Conservation (phyloP, 148 eudicot genomes). For the Vaccinium darrowii region DNA sequence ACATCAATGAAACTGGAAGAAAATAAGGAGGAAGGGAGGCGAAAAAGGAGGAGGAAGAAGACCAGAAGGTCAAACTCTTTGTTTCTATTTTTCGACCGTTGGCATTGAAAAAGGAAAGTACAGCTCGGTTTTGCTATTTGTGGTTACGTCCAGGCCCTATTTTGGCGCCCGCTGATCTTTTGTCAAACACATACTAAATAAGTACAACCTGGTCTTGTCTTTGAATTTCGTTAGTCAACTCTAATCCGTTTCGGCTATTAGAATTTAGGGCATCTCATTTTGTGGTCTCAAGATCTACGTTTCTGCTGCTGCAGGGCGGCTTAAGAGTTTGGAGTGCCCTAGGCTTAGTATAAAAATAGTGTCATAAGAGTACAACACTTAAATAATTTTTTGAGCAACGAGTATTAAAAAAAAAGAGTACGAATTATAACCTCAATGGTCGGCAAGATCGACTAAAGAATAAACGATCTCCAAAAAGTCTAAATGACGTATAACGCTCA, state of each 20-base stretch:
- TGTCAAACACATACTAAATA: neutral
- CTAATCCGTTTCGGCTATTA: too few relatives aligned
- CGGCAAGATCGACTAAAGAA: too few relatives aligned
- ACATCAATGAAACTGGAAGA: neutral
- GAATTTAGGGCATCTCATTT: neutral
- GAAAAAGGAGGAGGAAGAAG: neutral
- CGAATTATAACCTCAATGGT: too few relatives aligned
- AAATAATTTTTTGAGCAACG: too few relatives aligned
- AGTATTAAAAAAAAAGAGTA: too few relatives aligned
- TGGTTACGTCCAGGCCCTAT: neutral
- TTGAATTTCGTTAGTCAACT: too few relatives aligned
- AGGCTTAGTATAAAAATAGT: too few relatives aligned
- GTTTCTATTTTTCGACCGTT: neutral
- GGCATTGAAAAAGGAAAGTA: neutral
- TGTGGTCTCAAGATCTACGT: neutral
- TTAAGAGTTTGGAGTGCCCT: too few relatives aligned
- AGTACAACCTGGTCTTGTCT: neutral
- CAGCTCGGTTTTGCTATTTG: neutral
- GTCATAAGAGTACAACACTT: too few relatives aligned
- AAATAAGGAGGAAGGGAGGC: neutral
- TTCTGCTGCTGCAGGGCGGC: too few relatives aligned
- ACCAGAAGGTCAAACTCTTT: neutral
- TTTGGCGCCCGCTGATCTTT: neutral
- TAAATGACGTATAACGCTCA: too few relatives aligned
- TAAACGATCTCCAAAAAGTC: too few relatives aligned